Evolutionary conservation across 331 rosid genomes (phyloP), one percentile per base, ranked within the genome.

Genomic region (Quercus tomentella): DNA sequence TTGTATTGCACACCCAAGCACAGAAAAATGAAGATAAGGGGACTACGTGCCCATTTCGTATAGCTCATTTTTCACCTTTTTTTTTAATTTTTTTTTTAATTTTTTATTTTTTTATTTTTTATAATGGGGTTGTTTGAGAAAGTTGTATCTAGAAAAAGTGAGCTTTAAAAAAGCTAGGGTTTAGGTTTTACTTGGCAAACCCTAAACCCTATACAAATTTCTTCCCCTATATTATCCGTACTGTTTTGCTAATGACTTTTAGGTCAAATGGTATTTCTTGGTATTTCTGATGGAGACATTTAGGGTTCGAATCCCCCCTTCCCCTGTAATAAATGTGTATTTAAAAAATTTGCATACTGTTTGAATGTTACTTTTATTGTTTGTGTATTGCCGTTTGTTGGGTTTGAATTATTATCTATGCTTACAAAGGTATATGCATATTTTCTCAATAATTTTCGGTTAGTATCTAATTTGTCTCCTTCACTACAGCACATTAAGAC

Each of bases 401-500:
- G 66, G 66, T 73, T 21, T 57, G 73, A 70, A 8, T 63, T 22
- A 6, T 51, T 49, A 10, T 78, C 22, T 3, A 37, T 15, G 23
- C 65, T 60, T 60, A 60, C 41, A 8, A 51, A 51, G n/a, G 28
- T 56, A 3, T 4, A 37, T 33, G 18, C 7, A 49, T 1, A 49
- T 22, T 83, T 28, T 69, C 67, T 70, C 55, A 63, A 60, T 7
- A 70, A 71, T 82, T 76, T 41, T 37, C 7, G 14, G 15, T 67
- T 35, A 67, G 72, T 15, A 20, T 72, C n/a, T 70, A 33, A 67
- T 61, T 45, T 67, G 78, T 73, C 74, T 85, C 77, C 70, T 54
- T 79, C 73, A 62, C 74, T 85, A 73, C 79, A 95, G 98, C 82
- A 90, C 94, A 63, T 75, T 95, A 76, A 89, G 87, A 80, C 82